These are phyloP conservation scores for Euclidium syriacum DNA, from an alignment of 345 rosid genomes.

Conservation along the genomic window DNA sequence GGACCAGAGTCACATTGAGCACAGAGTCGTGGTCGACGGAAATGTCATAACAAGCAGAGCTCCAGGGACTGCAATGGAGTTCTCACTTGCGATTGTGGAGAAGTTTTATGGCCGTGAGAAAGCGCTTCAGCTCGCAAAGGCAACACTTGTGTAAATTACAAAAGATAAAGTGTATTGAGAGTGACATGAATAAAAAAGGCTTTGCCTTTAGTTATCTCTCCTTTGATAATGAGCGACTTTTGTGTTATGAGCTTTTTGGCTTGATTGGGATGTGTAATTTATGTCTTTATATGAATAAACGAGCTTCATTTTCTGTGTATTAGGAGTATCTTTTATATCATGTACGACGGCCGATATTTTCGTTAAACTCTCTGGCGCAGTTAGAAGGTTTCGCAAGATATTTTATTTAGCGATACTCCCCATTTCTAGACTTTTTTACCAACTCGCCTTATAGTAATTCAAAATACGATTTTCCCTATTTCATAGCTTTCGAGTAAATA, in stretches of 20 bases:
- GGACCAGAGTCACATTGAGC: constrained; percentile 61
- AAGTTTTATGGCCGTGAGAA: constrained; percentile 73
- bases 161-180: neutral
- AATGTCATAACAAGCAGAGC: constrained; percentile 90
- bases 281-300: constrained; percentile 20
- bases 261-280: neutral
- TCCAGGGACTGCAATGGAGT: constrained; percentile 91
- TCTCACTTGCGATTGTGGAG: constrained; percentile 81
- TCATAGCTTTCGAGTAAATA: neutral
- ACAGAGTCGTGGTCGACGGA: constrained; percentile 88
- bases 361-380: neutral
- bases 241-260: constrained; percentile 1
- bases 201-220: neutral
- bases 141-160: constrained; percentile 42
- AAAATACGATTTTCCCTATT: neutral
- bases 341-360: neutral
- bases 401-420: neutral
- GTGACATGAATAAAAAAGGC: neutral
- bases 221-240: neutral
- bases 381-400: neutral
- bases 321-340: no score
- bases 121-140: constrained; percentile 67
- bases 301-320: neutral
- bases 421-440: neutral
- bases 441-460: neutral